Percentiles rank a stretch among this genome's conserved stretches.
Conservation (phyloP, 148 eudicot genomes). For the Fagopyrum homotropicum region DNA sequence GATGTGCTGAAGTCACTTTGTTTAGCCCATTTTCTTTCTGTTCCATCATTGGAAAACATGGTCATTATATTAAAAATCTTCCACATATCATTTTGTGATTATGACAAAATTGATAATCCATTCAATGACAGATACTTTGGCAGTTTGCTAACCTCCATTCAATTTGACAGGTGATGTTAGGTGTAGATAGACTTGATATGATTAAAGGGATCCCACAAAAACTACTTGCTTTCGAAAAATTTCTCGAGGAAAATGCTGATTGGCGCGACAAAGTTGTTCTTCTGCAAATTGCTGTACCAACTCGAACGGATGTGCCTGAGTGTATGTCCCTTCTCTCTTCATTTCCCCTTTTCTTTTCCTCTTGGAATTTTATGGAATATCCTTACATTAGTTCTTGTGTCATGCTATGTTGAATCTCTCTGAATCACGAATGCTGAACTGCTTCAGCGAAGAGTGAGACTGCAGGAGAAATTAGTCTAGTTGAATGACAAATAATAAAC, state of each 20-base stretch:
- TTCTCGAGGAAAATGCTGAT: slow-evolving; percentile 72
- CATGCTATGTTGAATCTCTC: neutral
- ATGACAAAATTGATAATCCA: neutral
- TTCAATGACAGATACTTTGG: neutral
- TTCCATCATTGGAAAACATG: neutral
- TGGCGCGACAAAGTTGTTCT: slow-evolving; percentile 93
- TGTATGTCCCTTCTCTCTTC: slow-evolving; percentile 40
- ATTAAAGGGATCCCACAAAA: slow-evolving; percentile 98
- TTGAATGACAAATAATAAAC: neutral
- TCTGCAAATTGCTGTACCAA: slow-evolving; percentile 96
- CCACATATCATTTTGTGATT: neutral
- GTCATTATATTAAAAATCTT: neutral
- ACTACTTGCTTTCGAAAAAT: slow-evolving; percentile 91
- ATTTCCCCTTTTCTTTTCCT: neutral
- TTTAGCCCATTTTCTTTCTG: neutral
- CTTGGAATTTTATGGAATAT: neutral
- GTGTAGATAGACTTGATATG: slow-evolving; percentile 99
- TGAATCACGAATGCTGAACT: neutral
- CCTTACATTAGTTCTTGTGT: neutral
- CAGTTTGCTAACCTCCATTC: slow-evolving; percentile 6
- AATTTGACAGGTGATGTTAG: slow-evolving; percentile 73
- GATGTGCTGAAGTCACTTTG: neutral
- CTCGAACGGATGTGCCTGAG: slow-evolving; percentile 98
- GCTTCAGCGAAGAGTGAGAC: neutral
- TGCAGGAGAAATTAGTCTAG: neutral